Evolutionary conservation across 2,329 filamentous ascomycete species (phyloP), one percentile per base, ranked within the genome.

Genomic region (Furcasterigmium sp.): DNA sequence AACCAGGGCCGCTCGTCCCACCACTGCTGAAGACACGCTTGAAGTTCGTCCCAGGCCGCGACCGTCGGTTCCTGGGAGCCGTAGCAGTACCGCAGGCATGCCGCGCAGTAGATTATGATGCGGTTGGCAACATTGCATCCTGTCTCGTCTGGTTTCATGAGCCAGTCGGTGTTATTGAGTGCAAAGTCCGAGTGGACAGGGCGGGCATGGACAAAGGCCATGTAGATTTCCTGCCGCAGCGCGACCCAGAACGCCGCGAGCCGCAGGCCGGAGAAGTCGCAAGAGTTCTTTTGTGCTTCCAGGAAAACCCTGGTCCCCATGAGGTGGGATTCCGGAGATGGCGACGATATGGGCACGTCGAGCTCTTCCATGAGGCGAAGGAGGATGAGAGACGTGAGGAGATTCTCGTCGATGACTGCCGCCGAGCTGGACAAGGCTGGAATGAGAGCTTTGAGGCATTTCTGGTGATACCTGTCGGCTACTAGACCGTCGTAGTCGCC

Each of bases 291-390:
- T 6, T 60, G 57, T 2, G 56, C 57, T 1, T 56, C 55, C 2
- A 60, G 49, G 18, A 60, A 56, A 2, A 58, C 52, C 17, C 55
- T 46, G 2, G 54, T 60, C 3, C 57, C 57, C 23, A 59, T 48
- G 14, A 60, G 54, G 34, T 60, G 57, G 0, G 49, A 59, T 11
- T 60, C 56, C 17, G 42, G 45, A n/a, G 34, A 25, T 15, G 41
- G 41, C 9, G 45, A 32, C 9, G 42, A 41, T 13, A 39, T 44
- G 32, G 32, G 32, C n/a, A 17, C 32, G 32, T 49, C 45, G 3
- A 60, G 43, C 21, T 60, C 57, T 39, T 60, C 57, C 46, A 56
- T 55, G 8, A 52, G 58, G 2, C 57, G 56, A 7, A 60, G 54
- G 17, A 60, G 55, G 9, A 60, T 54, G 15, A 60, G 56, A 2